Percentiles rank a stretch among this genome's conserved stretches.
phyloP scores from a whole-genome alignment of 768 basidiomycete species.

The Candolleomyces aberdarensis region DNA sequence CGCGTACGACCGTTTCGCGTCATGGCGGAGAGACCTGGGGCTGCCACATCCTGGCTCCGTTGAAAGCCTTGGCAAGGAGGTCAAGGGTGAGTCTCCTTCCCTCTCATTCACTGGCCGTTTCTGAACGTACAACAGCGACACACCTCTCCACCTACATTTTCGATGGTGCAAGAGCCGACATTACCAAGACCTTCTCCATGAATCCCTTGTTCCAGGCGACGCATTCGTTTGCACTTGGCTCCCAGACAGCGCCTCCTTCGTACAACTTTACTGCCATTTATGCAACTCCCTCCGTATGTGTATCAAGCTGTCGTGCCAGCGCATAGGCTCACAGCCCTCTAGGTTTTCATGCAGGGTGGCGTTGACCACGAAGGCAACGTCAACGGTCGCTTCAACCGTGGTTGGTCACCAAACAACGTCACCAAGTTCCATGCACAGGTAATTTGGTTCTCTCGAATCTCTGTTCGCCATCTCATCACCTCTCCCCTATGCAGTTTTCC shows the following conservation, averaged over 20 bases:
- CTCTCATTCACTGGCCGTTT: not conserved
- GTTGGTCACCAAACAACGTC: slow-evolving; percentile 73
- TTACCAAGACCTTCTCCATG: slow-evolving; percentile 88
- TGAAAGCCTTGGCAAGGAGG: slow-evolving; percentile 92
- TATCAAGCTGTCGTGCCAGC: slow-evolving; percentile 8
- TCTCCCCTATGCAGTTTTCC: slow-evolving; percentile 54
- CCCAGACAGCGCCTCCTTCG: slow-evolving; percentile 75
- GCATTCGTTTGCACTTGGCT: slow-evolving; percentile 91
- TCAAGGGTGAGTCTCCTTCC: slow-evolving; percentile 61
- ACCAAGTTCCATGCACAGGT: slow-evolving; percentile 91
- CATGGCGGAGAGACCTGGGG: slow-evolving; percentile 79
- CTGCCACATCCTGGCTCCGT: slow-evolving; percentile 90
- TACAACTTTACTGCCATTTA: slow-evolving; percentile 96
- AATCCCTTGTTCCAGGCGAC: slow-evolving; percentile 98
- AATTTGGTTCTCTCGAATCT: slow-evolving; percentile 17
- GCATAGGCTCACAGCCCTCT: slow-evolving; percentile 16
- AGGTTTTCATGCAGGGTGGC: slow-evolving; percentile 92
- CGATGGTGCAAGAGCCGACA: slow-evolving; percentile 95
- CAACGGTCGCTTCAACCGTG: slow-evolving; percentile 84
- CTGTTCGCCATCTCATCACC: not conserved
- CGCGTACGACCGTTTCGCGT: slow-evolving; percentile 68
- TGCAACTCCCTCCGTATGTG: slow-evolving; percentile 72
- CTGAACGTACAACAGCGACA: slow-evolving; percentile 53
- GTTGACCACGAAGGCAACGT: slow-evolving; percentile 93
- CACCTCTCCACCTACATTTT: slow-evolving; percentile 94